These are phyloP conservation scores for Phyllosticta citriasiana DNA, from an alignment of 2,329 filamentous ascomycete species.

Conservation along the genomic window DNA sequence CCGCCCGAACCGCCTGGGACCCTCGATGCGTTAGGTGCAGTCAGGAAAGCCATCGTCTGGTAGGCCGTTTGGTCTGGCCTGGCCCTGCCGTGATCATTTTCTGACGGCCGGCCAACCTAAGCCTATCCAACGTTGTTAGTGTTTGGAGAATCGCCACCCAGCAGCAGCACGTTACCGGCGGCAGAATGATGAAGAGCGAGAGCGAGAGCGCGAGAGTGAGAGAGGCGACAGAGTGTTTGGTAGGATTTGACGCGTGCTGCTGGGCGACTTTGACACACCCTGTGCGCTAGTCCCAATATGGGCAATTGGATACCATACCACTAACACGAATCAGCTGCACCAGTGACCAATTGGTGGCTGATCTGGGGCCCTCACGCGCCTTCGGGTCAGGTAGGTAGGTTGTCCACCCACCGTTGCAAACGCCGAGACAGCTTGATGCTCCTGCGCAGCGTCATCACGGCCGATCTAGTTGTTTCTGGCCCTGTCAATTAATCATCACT, in stretches of 20 bases:
- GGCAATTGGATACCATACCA: neutral
- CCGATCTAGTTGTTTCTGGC: neutral
- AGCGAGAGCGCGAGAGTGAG: neutral
- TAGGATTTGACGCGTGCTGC: neutral
- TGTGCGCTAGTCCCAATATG: neutral
- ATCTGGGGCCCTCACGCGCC: neutral
- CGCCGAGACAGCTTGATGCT: neutral
- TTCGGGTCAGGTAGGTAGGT: no score
- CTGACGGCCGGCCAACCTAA: neutral
- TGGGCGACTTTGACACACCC: neutral
- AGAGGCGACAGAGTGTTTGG: neutral
- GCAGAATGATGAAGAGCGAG: neutral
- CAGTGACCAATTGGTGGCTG: no score
- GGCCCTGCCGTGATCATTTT: neutral
- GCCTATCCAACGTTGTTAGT: neutral
- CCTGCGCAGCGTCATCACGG: neutral
- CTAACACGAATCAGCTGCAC: neutral
- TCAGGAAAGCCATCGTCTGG: neutral
- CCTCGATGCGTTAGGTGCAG: neutral
- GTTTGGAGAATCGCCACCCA: neutral
- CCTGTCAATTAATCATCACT: neutral
- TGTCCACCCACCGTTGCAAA: neutral
- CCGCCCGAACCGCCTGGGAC: neutral
- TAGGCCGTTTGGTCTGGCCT: neutral
- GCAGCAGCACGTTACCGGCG: neutral